Percentiles rank a stretch among this genome's conserved stretches.
Conservation (phyloP, 805 yeast species). For the Yarrowia phangngaensis region DNA sequence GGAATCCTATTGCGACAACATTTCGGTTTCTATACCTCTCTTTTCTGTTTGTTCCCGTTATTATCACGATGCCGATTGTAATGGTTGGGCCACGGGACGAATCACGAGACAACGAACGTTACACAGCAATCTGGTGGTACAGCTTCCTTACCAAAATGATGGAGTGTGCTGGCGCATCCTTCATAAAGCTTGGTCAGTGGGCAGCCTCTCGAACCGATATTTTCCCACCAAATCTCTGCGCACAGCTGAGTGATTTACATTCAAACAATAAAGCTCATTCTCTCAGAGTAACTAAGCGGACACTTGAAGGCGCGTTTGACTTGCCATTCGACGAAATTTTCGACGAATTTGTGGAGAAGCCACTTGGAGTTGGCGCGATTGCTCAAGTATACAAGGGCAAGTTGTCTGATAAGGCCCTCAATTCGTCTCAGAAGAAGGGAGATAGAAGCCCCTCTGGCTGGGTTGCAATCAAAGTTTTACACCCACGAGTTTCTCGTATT, state of each 20-base stretch:
- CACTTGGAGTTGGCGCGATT: constrained; percentile 97
- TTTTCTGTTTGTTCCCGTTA: constrained; percentile 63
- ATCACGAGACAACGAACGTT: constrained; percentile 43
- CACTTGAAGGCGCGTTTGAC: constrained; percentile 58
- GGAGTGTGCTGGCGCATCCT: constrained; percentile 89
- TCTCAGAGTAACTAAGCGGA: constrained; percentile 53
- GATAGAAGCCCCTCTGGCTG: constrained; percentile 37
- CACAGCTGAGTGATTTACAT: constrained; percentile 70
- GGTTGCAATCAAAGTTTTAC: constrained; percentile 90
- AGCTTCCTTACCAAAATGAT: constrained; percentile 57
- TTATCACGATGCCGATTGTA: constrained; percentile 59
- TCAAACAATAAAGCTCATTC: constrained; percentile 78
- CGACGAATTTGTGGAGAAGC: constrained; percentile 67
- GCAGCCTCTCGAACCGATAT: constrained; percentile 96
- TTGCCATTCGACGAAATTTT: constrained; percentile 68
- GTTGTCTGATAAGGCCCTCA: constrained; percentile 36
- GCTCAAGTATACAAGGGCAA: constrained; percentile 89
- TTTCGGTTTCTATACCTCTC: constrained; percentile 68
- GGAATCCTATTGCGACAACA: constrained; percentile 65
- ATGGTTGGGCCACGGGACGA: constrained; percentile 45
- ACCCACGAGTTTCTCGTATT: constrained; percentile 72
- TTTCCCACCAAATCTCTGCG: constrained; percentile 74
- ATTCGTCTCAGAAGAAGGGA: neutral
- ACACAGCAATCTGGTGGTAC: constrained; percentile 73
- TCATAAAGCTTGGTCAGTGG: constrained; percentile 85